phyloP scores from a whole-genome alignment of 768 basidiomycete species.

The Austroboletus eburneus region DNA sequence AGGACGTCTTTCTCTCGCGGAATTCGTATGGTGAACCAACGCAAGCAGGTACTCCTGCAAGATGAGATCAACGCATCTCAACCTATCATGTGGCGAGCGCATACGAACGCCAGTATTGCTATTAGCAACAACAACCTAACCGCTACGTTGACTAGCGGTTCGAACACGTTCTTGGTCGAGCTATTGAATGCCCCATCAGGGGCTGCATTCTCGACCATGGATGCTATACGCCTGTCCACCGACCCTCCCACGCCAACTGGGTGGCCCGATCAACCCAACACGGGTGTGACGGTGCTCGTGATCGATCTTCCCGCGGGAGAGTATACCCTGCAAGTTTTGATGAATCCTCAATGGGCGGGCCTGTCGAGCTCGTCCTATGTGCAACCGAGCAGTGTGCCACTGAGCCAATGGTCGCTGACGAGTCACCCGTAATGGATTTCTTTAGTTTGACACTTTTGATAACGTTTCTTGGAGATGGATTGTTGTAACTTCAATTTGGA shows the following conservation, averaged over 20 bases:
- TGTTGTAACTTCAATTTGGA: conserved; percentile 6
- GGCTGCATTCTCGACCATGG: conserved; percentile 54
- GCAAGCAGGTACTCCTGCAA: conserved; percentile 87
- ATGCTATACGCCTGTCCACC: conserved; percentile 50
- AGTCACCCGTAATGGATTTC: conserved; percentile 50
- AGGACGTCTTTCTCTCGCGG: conserved; percentile 80
- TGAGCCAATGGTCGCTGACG: conserved; percentile 72
- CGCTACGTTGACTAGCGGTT: conserved; percentile 72
- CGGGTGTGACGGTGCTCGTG: conserved; percentile 72
- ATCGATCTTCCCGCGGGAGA: conserved; percentile 64
- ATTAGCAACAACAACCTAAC: conserved; percentile 51
- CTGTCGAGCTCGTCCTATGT: conserved; percentile 57
- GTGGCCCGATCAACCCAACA: conserved; percentile 67
- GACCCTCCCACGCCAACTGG: conserved; percentile 64
- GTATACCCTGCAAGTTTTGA: conserved; percentile 78
- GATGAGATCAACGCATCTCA: conserved; percentile 74
- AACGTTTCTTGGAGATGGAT: background rate
- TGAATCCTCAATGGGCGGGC: conserved; percentile 90
- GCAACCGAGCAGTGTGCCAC: conserved; percentile 64
- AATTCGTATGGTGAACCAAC: conserved; percentile 73
- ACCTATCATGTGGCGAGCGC: conserved; percentile 83
- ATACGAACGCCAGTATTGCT: conserved; percentile 88
- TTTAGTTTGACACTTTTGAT: conserved; percentile 1
- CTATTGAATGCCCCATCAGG: conserved; percentile 66
- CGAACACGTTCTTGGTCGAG: conserved; percentile 58